Conservation (phyloP, 1,284 basidiomycete species). For the Ganoderma sp. region DNA sequence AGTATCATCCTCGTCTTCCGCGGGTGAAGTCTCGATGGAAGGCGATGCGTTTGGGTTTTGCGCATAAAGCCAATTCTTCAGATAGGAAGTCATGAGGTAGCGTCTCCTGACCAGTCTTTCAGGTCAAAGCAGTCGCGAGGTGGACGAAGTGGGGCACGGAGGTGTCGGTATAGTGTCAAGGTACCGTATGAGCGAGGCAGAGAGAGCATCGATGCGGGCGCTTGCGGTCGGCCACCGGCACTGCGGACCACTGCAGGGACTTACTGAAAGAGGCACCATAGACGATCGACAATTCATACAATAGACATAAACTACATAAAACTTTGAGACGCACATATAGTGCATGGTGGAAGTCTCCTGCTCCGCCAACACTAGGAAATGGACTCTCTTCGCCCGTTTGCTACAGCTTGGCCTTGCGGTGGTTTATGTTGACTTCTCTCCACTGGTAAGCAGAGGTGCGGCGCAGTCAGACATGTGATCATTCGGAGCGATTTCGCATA, state of each 20-base stretch:
- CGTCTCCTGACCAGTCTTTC: background rate
- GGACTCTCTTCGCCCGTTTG: background rate
- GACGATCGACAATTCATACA: background rate
- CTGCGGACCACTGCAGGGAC: background rate
- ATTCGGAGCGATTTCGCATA: background rate
- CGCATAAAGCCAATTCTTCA: constrained; percentile 40
- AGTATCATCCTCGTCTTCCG: constrained; percentile 55
- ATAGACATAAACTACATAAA: background rate
- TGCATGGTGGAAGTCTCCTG: background rate
- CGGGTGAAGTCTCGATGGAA: constrained; percentile 46
- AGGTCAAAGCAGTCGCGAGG: background rate
- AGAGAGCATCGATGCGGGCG: constrained; percentile 3
- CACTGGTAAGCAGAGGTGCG: constrained; percentile 14
- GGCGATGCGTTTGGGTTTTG: constrained; percentile 29
- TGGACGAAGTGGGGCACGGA: background rate
- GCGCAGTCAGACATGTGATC: background rate
- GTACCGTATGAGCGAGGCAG: background rate
- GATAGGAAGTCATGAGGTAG: constrained; percentile 38
- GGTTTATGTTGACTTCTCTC: constrained; percentile 22
- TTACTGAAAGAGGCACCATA: too few species aligned
- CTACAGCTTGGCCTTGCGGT: constrained; percentile 28
- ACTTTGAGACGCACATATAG: background rate
- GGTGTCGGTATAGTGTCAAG: background rate
- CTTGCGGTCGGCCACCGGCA: background rate
- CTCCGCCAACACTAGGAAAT: background rate